These are phyloP conservation scores for Saturnispora gosingensis DNA, from an alignment of 805 yeast species.

Conservation along the genomic window DNA sequence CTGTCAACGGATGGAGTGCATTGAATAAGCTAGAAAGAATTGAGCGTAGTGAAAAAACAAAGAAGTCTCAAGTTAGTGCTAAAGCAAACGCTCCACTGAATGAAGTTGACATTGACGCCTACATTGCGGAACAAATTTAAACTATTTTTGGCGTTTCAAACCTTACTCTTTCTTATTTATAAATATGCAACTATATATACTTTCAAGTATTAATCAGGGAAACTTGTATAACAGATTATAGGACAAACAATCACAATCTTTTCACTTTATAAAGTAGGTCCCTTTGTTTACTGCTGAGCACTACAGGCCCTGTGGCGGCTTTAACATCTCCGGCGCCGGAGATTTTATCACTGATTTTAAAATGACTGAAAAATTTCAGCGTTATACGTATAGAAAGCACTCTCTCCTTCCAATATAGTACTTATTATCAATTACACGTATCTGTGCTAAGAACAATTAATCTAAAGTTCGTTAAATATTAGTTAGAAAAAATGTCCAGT, in stretches of 20 bases:
- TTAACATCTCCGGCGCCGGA: not conserved
- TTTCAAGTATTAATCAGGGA: not conserved
- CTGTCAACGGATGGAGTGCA: slow-evolving; percentile 69
- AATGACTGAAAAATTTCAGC: not conserved
- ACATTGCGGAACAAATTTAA: slow-evolving; percentile 49
- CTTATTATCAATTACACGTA: not conserved
- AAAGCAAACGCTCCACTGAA: slow-evolving; percentile 56
- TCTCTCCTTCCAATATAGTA: not conserved
- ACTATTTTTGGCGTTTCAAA: not conserved
- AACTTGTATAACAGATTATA: not conserved
- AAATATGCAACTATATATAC: not conserved
- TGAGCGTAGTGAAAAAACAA: slow-evolving; percentile 44
- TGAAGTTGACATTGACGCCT: slow-evolving; percentile 65
- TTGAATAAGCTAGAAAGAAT: slow-evolving; percentile 58
- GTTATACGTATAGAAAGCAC: not conserved
- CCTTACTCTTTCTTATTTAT: not conserved
- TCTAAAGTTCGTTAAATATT: not conserved
- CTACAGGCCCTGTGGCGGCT: not conserved
- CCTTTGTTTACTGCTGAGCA: not conserved
- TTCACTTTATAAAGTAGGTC: not conserved
- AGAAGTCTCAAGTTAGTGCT: slow-evolving; percentile 40
- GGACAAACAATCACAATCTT: not conserved
- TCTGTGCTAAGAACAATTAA: not conserved
- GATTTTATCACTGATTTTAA: not conserved
- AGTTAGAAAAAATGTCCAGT: slow-evolving; percentile 12